A percentile compares a stretch with the other conserved stretches of the same genome.
phyloP scores from a whole-genome alignment of 208 protist species.

The Leishmania amazonensis region DNA sequence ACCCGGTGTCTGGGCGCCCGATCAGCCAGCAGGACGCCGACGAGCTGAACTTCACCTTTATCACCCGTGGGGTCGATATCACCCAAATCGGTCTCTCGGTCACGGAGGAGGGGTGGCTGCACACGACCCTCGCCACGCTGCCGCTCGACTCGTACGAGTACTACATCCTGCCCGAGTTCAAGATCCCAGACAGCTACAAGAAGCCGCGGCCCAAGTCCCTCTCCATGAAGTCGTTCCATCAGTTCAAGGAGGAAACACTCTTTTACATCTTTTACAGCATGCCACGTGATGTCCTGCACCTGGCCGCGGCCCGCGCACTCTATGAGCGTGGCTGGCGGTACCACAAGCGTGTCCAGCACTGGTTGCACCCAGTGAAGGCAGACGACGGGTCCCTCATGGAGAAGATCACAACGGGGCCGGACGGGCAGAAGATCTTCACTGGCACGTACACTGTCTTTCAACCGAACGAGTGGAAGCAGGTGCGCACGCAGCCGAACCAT shows the following conservation, averaged over 20 bases:
- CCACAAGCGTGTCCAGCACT: slow-evolving; percentile 76
- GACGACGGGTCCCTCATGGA: slow-evolving; percentile 24
- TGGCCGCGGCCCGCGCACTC: slow-evolving; percentile 92
- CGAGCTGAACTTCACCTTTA: slow-evolving; percentile 56
- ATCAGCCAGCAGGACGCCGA: slow-evolving; percentile 53
- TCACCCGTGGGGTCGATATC: slow-evolving; percentile 82
- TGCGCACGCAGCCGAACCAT: slow-evolving; percentile 41
- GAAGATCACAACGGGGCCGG: slow-evolving; percentile 14
- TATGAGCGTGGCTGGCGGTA: slow-evolving; percentile 93
- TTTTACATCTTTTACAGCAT: slow-evolving; percentile 99
- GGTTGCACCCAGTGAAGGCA: slow-evolving; percentile 48
- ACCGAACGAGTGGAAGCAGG: slow-evolving; percentile 65
- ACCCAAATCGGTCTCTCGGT: slow-evolving; percentile 67
- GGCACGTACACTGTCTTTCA: slow-evolving; percentile 70
- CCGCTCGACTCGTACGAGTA: slow-evolving; percentile 62
- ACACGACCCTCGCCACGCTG: slow-evolving; percentile 75
- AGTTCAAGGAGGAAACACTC: slow-evolving; percentile 96
- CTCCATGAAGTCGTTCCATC: slow-evolving; percentile 81
- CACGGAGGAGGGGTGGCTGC: slow-evolving; percentile 61
- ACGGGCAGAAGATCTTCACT: slow-evolving; percentile 23
- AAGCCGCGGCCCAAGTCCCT: slow-evolving; percentile 72
- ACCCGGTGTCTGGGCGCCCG: slow-evolving; percentile 39
- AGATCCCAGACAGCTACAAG: slow-evolving; percentile 83
- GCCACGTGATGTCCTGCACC: slow-evolving; percentile 96
- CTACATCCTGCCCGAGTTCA: slow-evolving; percentile 75